These are phyloP conservation scores for Micractinium sp. DNA, from an alignment of 139 green algal genomes.

Conservation along the genomic window DNA sequence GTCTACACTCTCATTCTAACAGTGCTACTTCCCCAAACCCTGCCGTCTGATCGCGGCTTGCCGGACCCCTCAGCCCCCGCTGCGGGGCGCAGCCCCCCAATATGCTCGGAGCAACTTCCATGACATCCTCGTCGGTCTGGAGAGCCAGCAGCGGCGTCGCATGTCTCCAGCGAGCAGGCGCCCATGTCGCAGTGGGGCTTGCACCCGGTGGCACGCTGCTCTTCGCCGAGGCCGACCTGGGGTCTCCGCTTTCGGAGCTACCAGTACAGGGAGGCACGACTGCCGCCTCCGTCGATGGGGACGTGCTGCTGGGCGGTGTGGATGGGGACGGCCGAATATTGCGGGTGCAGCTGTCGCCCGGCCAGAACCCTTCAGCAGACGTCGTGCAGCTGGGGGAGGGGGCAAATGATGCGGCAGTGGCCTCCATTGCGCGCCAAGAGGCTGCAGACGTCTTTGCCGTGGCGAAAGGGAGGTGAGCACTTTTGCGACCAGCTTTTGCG, in stretches of 20 bases:
- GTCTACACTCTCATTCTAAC: too few relatives aligned
- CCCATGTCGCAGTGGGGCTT: slow-evolving; percentile 29
- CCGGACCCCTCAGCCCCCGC: too few relatives aligned
- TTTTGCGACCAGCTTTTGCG: not conserved
- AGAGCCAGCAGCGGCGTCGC: not conserved
- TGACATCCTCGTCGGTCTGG: not conserved
- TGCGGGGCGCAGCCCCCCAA: not conserved
- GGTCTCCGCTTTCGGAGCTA: not conserved
- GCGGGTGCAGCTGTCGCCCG: not conserved
- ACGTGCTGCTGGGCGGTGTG: not conserved
- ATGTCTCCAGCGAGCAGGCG: slow-evolving; percentile 31
- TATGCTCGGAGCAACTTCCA: not conserved
- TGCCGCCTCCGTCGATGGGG: not conserved
- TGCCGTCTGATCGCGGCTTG: too few relatives aligned
- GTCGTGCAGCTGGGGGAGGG: not conserved
- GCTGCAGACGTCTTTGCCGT: not conserved
- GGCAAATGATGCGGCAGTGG: not conserved
- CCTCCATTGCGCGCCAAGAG: not conserved
- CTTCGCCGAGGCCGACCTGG: not conserved
- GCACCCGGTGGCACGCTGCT: slow-evolving; percentile 12
- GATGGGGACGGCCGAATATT: not conserved
- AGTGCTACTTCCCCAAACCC: too few relatives aligned
- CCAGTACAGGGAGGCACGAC: not conserved
- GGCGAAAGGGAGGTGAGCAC: slow-evolving; percentile 6
- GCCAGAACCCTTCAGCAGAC: not conserved